Conservation (phyloP, 2,329 filamentous ascomycete genomes). For the Sclerotinia sclerotiorum region DNA sequence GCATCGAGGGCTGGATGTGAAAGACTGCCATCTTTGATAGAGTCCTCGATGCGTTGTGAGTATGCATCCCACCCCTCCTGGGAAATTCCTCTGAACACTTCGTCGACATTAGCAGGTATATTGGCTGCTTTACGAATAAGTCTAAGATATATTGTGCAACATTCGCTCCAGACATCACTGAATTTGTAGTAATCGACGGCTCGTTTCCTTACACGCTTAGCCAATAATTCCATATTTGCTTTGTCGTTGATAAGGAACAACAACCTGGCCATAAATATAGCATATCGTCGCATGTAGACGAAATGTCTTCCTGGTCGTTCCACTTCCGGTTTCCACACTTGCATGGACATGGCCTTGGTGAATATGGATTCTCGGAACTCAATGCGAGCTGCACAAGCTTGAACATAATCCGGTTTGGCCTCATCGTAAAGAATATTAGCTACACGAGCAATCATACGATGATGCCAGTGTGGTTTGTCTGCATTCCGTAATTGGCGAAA, state of each 20-base stretch:
- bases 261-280: constrained; percentile 62
- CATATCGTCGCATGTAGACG: constrained; percentile 71
- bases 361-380: constrained; percentile 71
- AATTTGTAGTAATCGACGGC: constrained; percentile 50
- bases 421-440: constrained; percentile 63
- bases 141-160: constrained; percentile 40
- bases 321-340: constrained; percentile 72
- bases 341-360: constrained; percentile 70
- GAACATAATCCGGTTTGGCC: constrained; percentile 45
- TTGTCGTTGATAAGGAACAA: constrained; percentile 63
- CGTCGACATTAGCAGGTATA: constrained; percentile 62
- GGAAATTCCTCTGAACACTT: constrained; percentile 63
- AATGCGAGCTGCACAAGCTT: constrained; percentile 57
- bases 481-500: constrained; percentile 43
- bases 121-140: constrained; percentile 57
- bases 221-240: constrained; percentile 59
- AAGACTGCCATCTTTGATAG: constrained; percentile 52
- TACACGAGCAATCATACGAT: constrained; percentile 65
- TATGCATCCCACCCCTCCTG: constrained; percentile 64
- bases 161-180: constrained; percentile 34
- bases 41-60: constrained; percentile 59
- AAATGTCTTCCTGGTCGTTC: constrained; percentile 71
- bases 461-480: constrained; percentile 75
- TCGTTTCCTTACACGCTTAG: constrained; percentile 63
- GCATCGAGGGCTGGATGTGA: constrained; percentile 56